Conservation (phyloP, 2,329 filamentous ascomycete species). For the Epichloe gansuensis region DNA sequence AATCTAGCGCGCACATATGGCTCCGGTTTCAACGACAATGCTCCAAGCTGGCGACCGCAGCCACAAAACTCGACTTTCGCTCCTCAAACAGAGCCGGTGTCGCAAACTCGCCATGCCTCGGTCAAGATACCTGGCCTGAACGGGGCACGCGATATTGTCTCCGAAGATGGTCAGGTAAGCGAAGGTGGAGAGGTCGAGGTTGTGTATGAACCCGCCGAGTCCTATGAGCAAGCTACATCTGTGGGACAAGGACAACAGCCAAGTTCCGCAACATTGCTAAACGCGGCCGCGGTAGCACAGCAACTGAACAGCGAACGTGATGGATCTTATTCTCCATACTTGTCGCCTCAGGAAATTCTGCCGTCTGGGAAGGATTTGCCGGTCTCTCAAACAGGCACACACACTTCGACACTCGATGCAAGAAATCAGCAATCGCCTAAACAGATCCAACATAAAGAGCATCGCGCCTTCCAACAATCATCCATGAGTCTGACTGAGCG, state of each 20-base stretch:
- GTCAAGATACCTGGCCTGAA: slow-evolving; percentile 5
- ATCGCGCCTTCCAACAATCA: not conserved
- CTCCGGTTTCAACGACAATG: slow-evolving; percentile 5
- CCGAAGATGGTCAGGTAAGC: slow-evolving; percentile 67
- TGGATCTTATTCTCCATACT: slow-evolving; percentile 39
- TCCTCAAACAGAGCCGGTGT: not conserved
- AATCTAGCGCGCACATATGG: slow-evolving; percentile 10
- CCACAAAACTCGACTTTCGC: not conserved
- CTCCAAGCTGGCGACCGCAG: not conserved
- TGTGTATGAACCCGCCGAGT: slow-evolving; percentile 33
- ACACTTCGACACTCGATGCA: not conserved
- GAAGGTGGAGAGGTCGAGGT: slow-evolving; percentile 50
- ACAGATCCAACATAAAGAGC: not conserved
- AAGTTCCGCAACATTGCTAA: not conserved
- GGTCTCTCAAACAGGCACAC: not conserved
- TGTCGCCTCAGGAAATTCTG: slow-evolving; percentile 35
- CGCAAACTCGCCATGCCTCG: not conserved
- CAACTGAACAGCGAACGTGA: slow-evolving; percentile 28
- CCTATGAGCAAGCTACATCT: not conserved
- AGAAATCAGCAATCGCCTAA: not conserved
- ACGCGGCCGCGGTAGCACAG: not conserved
- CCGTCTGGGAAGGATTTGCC: not conserved
- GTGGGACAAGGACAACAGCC: not conserved
- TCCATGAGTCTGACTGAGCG: not conserved
- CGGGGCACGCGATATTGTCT: slow-evolving; percentile 9